Base-by-base conservation (phyloP, 306 rosid species). In the Parietaria judaica region DNA sequence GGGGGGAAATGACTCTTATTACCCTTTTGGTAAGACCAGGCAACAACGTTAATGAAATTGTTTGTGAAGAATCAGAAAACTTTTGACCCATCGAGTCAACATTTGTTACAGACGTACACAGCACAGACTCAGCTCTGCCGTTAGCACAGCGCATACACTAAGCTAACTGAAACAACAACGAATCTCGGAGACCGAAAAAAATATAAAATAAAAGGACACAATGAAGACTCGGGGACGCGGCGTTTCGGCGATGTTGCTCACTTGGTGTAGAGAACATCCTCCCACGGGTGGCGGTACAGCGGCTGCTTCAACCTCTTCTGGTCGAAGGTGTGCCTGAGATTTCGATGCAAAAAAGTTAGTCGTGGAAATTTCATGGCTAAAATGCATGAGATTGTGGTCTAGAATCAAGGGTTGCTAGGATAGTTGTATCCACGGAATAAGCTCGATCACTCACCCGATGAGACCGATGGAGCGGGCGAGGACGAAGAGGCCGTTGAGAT, bases 241-340 rank as follows among this genome's bases (percentile, higher is more conserved):
- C 54, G 48, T 59, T 59, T 23, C 11, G 6, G 14, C 8, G 53
- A 54, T 68, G 13, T 65, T 61, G 65, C 35, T 94, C 89, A 94
- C 82, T 88, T 94, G 68, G 99, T 83, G 86, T 94, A 94, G 60
- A 94, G 99, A 77, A 86, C 95, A 67, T 88, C 97, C 78, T 94
- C 99, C 99, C 95, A 88, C 65, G 97, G 99, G 78, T 94, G 97
- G 66, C 97, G 99, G 90, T 94, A 88, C 31, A 94, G 94, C 3
- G 95, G 97, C 66, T 94, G 97, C 74, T 94, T 94, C 90, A 94
- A 74, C 73, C 99, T 89, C 97, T 88, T 86, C 70, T 94, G 99
- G 81, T 94, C 99, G 64, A 94, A 94, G 16, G 95, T 94, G 65
- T 94, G 99, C 81, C 99, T 88, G 87, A 60, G 65, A 70, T 66